These are phyloP conservation scores for Backusella westeae DNA, from an alignment of 192 early-diverging fungal genomes.

Conservation along the genomic window DNA sequence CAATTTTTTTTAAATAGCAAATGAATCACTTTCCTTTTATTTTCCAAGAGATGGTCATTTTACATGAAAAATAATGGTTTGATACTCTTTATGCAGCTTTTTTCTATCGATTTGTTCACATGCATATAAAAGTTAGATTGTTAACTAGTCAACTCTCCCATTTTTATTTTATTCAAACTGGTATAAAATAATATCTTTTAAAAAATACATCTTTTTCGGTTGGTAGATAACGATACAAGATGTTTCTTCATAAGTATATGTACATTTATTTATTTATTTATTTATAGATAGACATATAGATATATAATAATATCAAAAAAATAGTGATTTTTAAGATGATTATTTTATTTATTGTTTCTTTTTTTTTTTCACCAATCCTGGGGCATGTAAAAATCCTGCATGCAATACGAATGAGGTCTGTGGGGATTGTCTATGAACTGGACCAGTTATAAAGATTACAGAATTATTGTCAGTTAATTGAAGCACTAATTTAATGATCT, in stretches of 20 bases:
- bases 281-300: background rate
- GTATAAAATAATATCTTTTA: background rate
- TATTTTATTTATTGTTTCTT: background rate
- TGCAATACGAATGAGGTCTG: background rate
- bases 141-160: background rate
- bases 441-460: slow-evolving; percentile 5
- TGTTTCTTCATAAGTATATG: too few species aligned
- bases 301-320: background rate
- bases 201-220: too few species aligned
- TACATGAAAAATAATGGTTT: too few species aligned
- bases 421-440: background rate
- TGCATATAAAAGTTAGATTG: background rate
- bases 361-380: background rate
- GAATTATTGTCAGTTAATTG: background rate
- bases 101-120: background rate
- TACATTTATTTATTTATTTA: too few species aligned
- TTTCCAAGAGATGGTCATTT: too few species aligned
- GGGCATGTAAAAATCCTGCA: background rate
- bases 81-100: too few species aligned
- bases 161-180: background rate
- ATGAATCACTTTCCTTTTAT: too few species aligned
- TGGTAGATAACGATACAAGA: too few species aligned
- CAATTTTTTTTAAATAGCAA: too few species aligned
- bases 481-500: background rate
- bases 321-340: background rate